phyloP scores from a whole-genome alignment of 1,284 basidiomycete species.

The Malassezia slooffiae region DNA sequence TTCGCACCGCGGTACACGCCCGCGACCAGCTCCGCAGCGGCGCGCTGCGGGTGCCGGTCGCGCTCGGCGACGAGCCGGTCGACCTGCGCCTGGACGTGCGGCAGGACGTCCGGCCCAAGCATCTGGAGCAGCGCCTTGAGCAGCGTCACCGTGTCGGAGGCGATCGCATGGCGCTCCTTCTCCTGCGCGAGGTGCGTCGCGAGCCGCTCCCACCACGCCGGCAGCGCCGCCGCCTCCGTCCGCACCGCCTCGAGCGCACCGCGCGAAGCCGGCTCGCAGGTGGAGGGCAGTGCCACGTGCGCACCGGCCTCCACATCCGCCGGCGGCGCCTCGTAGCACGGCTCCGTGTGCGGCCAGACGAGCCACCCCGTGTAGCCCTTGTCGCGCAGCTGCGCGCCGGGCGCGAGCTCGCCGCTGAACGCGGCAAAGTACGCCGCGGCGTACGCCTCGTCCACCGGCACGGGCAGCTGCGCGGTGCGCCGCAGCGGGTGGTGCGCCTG shows the following conservation, averaged over 20 bases:
- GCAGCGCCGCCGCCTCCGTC: no score
- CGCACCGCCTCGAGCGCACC: slow-evolving; percentile 57
- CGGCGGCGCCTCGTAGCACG: slow-evolving; percentile 56
- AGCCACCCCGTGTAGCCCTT: slow-evolving; percentile 76
- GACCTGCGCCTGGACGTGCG: slow-evolving; percentile 55
- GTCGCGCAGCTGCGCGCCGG: slow-evolving; percentile 57
- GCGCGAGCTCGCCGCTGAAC: slow-evolving; percentile 47
- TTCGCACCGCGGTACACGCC: slow-evolving; percentile 68
- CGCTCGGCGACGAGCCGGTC: slow-evolving; percentile 55
- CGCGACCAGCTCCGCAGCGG: slow-evolving; percentile 71
- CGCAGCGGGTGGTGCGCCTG: slow-evolving; percentile 67
- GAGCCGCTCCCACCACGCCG: slow-evolving; percentile 56
- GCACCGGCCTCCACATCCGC: slow-evolving; percentile 38
- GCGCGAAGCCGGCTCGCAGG: slow-evolving; percentile 49
- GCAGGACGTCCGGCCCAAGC: slow-evolving; percentile 54
- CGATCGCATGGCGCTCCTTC: slow-evolving; percentile 37
- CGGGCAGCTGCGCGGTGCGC: slow-evolving; percentile 40
- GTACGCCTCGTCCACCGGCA: background rate
- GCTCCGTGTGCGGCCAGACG: slow-evolving; percentile 63
- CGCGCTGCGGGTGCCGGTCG: slow-evolving; percentile 84
- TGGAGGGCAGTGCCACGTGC: no score
- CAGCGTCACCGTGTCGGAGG: slow-evolving; percentile 48
- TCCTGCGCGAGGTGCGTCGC: slow-evolving; percentile 39
- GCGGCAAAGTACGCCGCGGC: slow-evolving; percentile 49
- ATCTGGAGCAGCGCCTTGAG: slow-evolving; percentile 53